Evolutionary conservation across 2,329 filamentous ascomycete species (phyloP), one percentile per base, ranked within the genome.

Genomic region (Arthrobotrys entomopaga): DNA sequence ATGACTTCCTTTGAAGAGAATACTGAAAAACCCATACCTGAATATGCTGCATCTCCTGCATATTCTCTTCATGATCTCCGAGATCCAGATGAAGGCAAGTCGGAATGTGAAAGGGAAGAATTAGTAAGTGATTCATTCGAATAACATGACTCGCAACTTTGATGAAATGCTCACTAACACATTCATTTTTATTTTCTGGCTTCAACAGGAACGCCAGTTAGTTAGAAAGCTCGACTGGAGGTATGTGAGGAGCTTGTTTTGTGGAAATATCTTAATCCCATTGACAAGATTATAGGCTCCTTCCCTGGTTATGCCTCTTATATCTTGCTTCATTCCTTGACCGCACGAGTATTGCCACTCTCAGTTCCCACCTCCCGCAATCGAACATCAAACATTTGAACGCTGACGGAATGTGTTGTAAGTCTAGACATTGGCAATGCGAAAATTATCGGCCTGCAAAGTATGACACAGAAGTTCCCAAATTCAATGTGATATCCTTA

Each of bases 241-340:
- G 63, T 82, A 90, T 0, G 88, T 90, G 49, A 88, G 88, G 10
- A 10, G 10, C 75, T 16, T 38, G 40, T 24, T 2, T 16, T 29
- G 4, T 7, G 15, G 22, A 13, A 29, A 8, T 16, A 16, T 11
- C 15, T 56, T n/a, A 48, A 48, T n/a, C 26, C 61, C 63, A 50
- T 66, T 20, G 19, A 15, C 20, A 42, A 20, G 46, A 19, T 29
- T 34, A 49, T 26, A 73, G 54, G 53, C 65, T 70, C 64, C 75
- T 73, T 49, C 69, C 77, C 49, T 67, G 65, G 85, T 86, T 92
- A 11, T 89, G 87, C 69, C 83, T 92, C 54, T 84, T 93, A 38
- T 93, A 93, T 78, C 84, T 93, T 1, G 85, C 92, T 60, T 90
- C 89, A 73, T 93, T 92, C 80, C 85, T 93, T 49, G 88, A 90